These are phyloP conservation scores for Microcyclosporella mali DNA, from an alignment of 2,329 filamentous ascomycete genomes.

Conservation along the genomic window DNA sequence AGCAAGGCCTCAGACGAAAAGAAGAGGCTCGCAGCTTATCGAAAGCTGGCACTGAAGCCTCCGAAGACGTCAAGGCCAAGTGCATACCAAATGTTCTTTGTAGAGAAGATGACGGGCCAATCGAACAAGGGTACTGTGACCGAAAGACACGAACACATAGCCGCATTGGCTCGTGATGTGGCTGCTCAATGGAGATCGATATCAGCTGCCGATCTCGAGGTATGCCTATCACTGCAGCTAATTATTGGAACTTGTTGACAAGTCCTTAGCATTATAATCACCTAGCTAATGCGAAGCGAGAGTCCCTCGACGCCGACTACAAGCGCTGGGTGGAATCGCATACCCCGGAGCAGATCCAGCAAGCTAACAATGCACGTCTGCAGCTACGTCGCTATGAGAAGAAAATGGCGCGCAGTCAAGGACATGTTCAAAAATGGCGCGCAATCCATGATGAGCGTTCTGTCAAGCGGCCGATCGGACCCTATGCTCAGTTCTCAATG, in stretches of 20 bases:
- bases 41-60: constrained; percentile 33
- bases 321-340: constrained; percentile 51
- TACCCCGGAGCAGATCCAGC: constrained; percentile 51
- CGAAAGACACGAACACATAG: too few species aligned
- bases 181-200: constrained; percentile 43
- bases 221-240: constrained; percentile 16
- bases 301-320: constrained; percentile 40
- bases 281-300: constrained; percentile 43
- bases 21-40: constrained; percentile 30
- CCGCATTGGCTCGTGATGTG: constrained; percentile 24
- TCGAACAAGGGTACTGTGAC: too few species aligned
- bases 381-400: constrained; percentile 24
- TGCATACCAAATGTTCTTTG: constrained; percentile 27
- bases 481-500: constrained; percentile 41
- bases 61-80: constrained; percentile 21
- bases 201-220: constrained; percentile 41
- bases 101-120: constrained; percentile 21
- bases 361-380: constrained; percentile 54
- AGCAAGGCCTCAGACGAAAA: constrained; percentile 19
- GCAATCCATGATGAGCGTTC: constrained; percentile 52
- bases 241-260: constrained; percentile 5
- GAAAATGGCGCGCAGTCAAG: too few species aligned
- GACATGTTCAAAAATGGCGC: constrained; percentile 7
- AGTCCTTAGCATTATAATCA: constrained; percentile 48
- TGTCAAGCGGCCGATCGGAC: constrained; percentile 38